A percentile compares a stretch with the other conserved stretches of the same genome.
phyloP scores from a whole-genome alignment of 352 stramenopile genomes.

The Phytophthora fragariaefolia region DNA sequence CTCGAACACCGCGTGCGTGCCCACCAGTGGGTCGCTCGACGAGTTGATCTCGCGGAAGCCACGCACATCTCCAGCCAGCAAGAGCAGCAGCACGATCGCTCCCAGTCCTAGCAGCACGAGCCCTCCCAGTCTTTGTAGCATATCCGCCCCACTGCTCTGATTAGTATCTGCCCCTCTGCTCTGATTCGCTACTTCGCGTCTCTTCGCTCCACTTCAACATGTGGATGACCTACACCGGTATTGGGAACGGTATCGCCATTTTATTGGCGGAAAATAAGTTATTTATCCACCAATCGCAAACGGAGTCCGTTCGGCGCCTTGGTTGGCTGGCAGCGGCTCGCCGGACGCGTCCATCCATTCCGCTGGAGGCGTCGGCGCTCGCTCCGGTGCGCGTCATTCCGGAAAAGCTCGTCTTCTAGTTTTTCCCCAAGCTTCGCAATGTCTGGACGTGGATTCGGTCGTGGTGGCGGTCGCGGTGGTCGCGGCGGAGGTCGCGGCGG shows the following conservation, averaged over 20 bases:
- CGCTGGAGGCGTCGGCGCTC: constrained; percentile 4
- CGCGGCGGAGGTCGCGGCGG: constrained; percentile 16
- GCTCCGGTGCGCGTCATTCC: too few relatives aligned
- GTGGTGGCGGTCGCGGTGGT: constrained; percentile 60
- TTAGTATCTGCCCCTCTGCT: too few relatives aligned
- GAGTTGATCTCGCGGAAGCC: constrained; percentile 53
- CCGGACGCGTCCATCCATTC: constrained; percentile 34
- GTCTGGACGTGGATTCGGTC: constrained; percentile 73
- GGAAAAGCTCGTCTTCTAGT: constrained; percentile 25
- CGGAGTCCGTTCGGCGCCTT: constrained; percentile 6
- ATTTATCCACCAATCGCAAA: background rate
- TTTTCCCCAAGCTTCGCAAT: constrained; percentile 24
- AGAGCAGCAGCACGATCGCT: constrained; percentile 9
- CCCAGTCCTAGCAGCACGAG: background rate
- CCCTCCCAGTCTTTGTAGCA: too few relatives aligned
- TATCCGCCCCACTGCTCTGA: background rate
- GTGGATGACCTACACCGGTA: too few relatives aligned
- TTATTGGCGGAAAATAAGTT: constrained; percentile 6
- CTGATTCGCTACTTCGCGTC: too few relatives aligned
- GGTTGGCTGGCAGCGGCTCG: constrained; percentile 35
- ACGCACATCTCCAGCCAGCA: constrained; percentile 5
- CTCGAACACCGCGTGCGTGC: constrained; percentile 65
- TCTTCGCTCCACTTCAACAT: constrained; percentile 34
- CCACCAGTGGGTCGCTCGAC: constrained; percentile 34
- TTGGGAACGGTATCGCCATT: too few relatives aligned